Base-by-base conservation (phyloP, 805 yeast species). In the Candida chauliodis region DNA sequence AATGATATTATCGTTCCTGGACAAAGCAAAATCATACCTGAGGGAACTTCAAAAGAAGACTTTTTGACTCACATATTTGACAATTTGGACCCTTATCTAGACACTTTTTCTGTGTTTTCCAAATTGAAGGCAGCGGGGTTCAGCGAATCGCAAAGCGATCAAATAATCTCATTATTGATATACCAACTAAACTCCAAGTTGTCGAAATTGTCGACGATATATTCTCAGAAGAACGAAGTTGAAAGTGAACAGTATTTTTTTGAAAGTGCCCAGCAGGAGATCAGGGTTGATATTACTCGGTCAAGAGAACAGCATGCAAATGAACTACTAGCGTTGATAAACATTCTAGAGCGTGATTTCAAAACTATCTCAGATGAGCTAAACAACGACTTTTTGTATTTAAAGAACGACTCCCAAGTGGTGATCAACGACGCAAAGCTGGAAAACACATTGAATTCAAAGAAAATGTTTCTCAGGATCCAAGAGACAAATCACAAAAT, bases 181-280 rank as follows among this genome's bases (percentile, higher is more conserved):
- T 47, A 65, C 49, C 73, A 67, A 46, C 55, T 69, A 46, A 68
- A 69, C 43, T 39, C 58, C n/a, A 68, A 69, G 44, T 53, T 69
- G 32, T 47, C 63, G 18, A 67, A 66, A 55, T 60, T 81, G 24
- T 66, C 71, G 33, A 56, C 61, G 4, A 67, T 66, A 41, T 77
- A 74, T 54, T 61, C 75, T 4, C 79, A 76, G 16, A 61, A 61
- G 19, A 78, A 79, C 44, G 96, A 88, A 48, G 63, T 88, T 11
- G 96, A 90, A 46, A 91, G 90, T 51, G 96, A 91, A 51, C 75
- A 78, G 16, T 93, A 91, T 54, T 62, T 93, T 10, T 90, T 88
- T 57, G 91, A 89, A 55, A 95, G 96, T 22, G 96, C 96, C 0
- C 87, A 87, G 44, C 82, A 90, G 38, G 98, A 91, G 57, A 61